Base-by-base conservation (phyloP, 2,329 filamentous ascomycete genomes). In the Graphiopsis chlorocephala region DNA sequence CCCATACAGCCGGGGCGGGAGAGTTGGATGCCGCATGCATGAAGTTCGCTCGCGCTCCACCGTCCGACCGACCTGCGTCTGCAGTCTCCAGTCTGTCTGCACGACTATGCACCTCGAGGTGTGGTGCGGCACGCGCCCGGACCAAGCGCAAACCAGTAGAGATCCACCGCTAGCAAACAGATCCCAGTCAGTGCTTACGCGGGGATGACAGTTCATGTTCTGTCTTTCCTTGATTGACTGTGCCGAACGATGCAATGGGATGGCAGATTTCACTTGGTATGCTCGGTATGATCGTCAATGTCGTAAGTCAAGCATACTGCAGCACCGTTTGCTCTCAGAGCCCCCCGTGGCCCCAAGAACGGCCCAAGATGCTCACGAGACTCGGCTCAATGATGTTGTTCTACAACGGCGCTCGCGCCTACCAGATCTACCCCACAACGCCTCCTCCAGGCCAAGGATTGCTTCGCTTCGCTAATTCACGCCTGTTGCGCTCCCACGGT, bases 11-110 rank as follows among this genome's bases (percentile, higher is more conserved):
- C 35, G 33, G 55, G 60, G 48, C 60, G 31, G 60, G 48, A 62
- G 48, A 42, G 48, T 62, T 62, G 60, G 23, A 55, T 15, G 48
- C 31, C 55, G 60, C 60, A 62, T 62, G 60, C 60, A 62, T 50
- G 58, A 33, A 48, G 57, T 60, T 29, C 25, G 25, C 42, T 33
- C 28, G 15, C 38, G 48, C 42, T 61, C 20, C 35, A 56, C 58
- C 42, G 23, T 38, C 42, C 35, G 11, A 29, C 42, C 45, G 45
- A 50, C 59, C 59, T 61, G 59, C 59, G 23, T 62, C 60, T 62
- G 60, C 33, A 53, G 31, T 57, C 55, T 38, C n/a, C n/a, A n/a
- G 31, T 38, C 31, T 23, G 31, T 42, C 29, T 53, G 60, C 60
- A 55, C 59, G 58, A 50, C 35, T 45, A 38, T 47, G 56, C 35